A percentile compares a stretch with the other conserved stretches of the same genome.
Evolutionary conservation across 2,329 filamentous ascomycete genomes (phyloP).

Genomic region (Aspergillus tanneri): DNA sequence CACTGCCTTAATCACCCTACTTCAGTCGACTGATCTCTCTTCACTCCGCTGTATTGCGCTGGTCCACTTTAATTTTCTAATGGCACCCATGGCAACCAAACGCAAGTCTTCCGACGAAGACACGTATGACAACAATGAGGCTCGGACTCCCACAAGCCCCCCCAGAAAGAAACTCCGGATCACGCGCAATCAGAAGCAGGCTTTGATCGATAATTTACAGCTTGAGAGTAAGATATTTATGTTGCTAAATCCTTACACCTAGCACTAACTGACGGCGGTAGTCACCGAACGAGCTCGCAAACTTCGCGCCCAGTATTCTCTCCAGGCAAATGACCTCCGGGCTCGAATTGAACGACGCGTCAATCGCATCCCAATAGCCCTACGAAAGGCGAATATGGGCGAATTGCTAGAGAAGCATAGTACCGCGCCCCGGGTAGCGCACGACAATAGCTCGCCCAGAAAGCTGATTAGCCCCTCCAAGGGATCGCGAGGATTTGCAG

Average conservation of each 20-base stretch:
- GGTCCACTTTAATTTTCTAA: conserved; percentile 19
- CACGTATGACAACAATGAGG: conserved; percentile 49
- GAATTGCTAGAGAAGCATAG: conserved; percentile 66
- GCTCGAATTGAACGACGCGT: conserved; percentile 88
- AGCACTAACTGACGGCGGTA: conserved; percentile 48
- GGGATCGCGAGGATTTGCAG: conserved; percentile 27
- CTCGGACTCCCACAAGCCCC: conserved; percentile 54
- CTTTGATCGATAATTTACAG: conserved; percentile 83
- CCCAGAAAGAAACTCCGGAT: conserved; percentile 64
- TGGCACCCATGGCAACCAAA: conserved; percentile 41
- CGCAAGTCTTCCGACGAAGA: conserved; percentile 42
- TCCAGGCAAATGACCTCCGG: conserved; percentile 81
- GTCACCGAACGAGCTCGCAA: conserved; percentile 86
- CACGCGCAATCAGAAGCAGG: conserved; percentile 74
- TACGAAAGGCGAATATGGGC: conserved; percentile 78
- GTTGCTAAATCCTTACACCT: conserved; percentile 8
- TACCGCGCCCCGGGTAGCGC: conserved; percentile 24
- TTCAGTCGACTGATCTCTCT: neutral
- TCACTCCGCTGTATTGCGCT: neutral
- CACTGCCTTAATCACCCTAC: neutral
- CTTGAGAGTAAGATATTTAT: conserved; percentile 67
- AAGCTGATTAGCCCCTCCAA: conserved; percentile 34
- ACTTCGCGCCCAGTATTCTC: conserved; percentile 81
- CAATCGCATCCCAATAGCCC: conserved; percentile 79
- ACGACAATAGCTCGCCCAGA: conserved; percentile 31